Percentiles rank a stretch among this genome's conserved stretches.
These are phyloP conservation scores for Abrus pulchellus DNA, from an alignment of 306 rosid genomes.

Conservation along the genomic window DNA sequence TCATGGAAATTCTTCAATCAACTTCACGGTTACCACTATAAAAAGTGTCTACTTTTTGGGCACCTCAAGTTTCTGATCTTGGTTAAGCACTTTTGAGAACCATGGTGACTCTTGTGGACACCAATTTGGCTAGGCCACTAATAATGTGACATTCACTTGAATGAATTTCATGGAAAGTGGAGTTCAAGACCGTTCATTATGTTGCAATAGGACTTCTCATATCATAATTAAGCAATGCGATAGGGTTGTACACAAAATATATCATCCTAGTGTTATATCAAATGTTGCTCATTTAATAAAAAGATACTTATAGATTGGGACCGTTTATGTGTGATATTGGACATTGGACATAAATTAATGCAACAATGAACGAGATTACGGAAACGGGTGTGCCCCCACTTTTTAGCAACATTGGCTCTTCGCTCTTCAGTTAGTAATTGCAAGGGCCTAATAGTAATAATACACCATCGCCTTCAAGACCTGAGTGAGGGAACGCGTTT, in stretches of 20 bases:
- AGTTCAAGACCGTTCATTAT: constrained; percentile 15
- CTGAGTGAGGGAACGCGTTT: neutral
- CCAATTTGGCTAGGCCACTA: constrained; percentile 19
- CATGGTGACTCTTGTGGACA: constrained; percentile 15
- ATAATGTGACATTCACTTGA: neutral
- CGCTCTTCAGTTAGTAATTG: constrained; percentile 2
- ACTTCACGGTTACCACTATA: constrained; percentile 38
- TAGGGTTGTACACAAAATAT: neutral
- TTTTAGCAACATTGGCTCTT: constrained; percentile 36
- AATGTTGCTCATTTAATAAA: constrained; percentile 43
- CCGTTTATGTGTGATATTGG: constrained; percentile 22
- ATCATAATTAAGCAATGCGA: neutral
- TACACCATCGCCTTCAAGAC: neutral
- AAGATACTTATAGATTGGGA: constrained; percentile 46
- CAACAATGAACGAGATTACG: constrained; percentile 36
- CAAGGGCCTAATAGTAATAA: constrained; percentile 28
- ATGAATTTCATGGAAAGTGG: constrained; percentile 6
- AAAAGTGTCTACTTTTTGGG: constrained; percentile 29
- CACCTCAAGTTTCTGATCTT: constrained; percentile 37
- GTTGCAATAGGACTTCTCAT: neutral
- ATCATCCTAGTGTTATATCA: constrained; percentile 15
- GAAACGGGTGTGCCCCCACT: constrained; percentile 22
- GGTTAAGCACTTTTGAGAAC: constrained; percentile 22
- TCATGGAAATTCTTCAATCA: constrained; percentile 1
- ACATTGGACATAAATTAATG: constrained; percentile 33